Evolutionary conservation across 208 protist species (phyloP), one percentile per base, ranked within the genome.

Genomic region (Trypanosoma congolense): DNA sequence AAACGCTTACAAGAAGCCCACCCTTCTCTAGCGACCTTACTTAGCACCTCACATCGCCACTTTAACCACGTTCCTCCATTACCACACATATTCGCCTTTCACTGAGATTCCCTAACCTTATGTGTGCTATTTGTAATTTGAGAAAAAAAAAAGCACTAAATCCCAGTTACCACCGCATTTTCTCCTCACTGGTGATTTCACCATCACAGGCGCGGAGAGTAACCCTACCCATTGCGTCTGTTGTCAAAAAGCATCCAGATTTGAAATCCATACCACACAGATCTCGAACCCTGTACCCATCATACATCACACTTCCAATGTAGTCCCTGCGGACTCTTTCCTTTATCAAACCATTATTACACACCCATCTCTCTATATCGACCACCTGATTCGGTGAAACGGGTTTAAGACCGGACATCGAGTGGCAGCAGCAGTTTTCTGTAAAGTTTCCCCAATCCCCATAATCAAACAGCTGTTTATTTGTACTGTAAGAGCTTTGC

Each of bases 361-460:
- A 92, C 18, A 87, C n/a, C 78, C 84, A 89, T 28, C 80, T 42
- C 68, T 92, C 80, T 31, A 82, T 73, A 49, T 81, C 77, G 1
- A 84, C 3, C 6, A 70, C 70, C 49, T 88, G 83, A 42, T 78
- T 83, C 4, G 84, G 84, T 51, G 68, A 76, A 14, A 19, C 35
- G 3, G 71, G 42, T 1, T 35, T 28, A 9, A 71, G 16, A 29
- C 76, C 29, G 4, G 30, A 53, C 2, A 57, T 60, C 10, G 75
- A 69, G 8, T 53, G 65, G 64, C 84, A 92, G 61, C 80, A 88
- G 56, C 84, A 89, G 60, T 82, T 58, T 12, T 10, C 0, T 8
- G 73, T 80, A 45, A 92, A 92, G 6, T 4, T 45, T 0, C 61
- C 67, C 81, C 84, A 92, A 35, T 33, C 70, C 2, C 5, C 4